Conservation (phyloP, 164 flowering plant genomes). For the Magnolia kwangsiensis region DNA sequence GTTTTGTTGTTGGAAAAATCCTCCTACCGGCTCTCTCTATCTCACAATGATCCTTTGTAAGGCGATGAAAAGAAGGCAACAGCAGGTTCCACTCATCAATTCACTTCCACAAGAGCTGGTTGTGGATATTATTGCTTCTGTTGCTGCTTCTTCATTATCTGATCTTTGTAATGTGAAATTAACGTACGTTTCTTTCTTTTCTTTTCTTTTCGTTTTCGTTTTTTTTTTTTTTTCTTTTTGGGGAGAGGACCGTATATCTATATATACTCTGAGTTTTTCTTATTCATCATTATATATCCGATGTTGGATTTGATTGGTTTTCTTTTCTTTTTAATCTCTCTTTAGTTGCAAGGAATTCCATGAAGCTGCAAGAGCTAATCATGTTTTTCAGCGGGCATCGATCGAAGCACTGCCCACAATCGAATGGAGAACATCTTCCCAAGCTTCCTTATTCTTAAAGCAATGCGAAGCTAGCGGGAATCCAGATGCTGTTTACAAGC, state of each 20-base stretch:
- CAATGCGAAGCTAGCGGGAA: background rate
- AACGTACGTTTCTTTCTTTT: background rate
- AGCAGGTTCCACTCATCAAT: background rate
- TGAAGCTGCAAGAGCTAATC: background rate
- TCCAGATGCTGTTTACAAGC: slow-evolving; percentile 10
- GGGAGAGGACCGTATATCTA: too few relatives aligned
- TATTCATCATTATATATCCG: background rate
- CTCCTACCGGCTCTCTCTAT: too few relatives aligned
- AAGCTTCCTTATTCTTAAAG: background rate
- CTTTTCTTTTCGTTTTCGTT: background rate
- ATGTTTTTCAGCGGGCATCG: background rate
- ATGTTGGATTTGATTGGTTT: background rate
- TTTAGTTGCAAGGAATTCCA: slow-evolving; percentile 10
- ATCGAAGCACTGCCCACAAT: background rate
- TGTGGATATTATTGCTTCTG: background rate
- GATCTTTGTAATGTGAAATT: background rate
- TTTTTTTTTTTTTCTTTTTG: background rate
- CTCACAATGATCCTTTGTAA: background rate
- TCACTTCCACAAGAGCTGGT: background rate
- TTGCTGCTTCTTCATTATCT: background rate
- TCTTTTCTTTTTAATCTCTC: too few relatives aligned
- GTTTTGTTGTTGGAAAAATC: too few relatives aligned
- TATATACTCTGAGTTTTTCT: too few relatives aligned
- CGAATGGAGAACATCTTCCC: background rate
- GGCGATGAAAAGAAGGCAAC: background rate